Conservation (phyloP, 768 basidiomycete species). For the Rubroboletus satanas region DNA sequence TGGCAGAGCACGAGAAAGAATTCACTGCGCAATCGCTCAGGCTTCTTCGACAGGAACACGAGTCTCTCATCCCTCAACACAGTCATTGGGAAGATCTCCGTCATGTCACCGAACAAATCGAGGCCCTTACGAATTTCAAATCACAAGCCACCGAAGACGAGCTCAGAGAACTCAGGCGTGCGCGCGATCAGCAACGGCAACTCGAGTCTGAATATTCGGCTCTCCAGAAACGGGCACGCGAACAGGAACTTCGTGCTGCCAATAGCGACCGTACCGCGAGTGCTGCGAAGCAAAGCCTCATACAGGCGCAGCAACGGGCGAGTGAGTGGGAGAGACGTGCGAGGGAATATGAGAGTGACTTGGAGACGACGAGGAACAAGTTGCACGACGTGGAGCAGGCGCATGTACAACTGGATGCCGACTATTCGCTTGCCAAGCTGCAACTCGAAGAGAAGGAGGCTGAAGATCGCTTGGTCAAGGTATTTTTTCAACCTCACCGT, state of each 20-base stretch:
- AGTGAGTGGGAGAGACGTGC: constrained; percentile 80
- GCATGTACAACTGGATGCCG: constrained; percentile 63
- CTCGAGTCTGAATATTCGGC: constrained; percentile 65
- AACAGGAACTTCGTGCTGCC: constrained; percentile 58
- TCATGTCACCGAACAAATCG: constrained; percentile 69
- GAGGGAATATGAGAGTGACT: constrained; percentile 61
- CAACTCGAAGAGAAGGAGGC: constrained; percentile 77
- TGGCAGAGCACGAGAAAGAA: constrained; percentile 63
- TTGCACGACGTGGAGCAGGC: constrained; percentile 66
- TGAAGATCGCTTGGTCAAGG: constrained; percentile 64
- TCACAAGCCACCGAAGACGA: constrained; percentile 68
- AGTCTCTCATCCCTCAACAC: constrained; percentile 58
- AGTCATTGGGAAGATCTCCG: constrained; percentile 77
- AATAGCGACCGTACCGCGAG: constrained; percentile 59
- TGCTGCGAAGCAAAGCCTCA: constrained; percentile 58
- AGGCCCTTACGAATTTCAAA: constrained; percentile 57
- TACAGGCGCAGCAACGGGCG: constrained; percentile 72
- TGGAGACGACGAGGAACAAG: constrained; percentile 56
- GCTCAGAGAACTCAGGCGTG: constrained; percentile 60
- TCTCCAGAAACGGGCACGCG: constrained; percentile 70
- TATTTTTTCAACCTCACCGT: constrained; percentile 29
- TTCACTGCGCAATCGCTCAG: constrained; percentile 46
- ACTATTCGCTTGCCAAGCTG: constrained; percentile 60
- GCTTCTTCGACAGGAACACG: constrained; percentile 56
- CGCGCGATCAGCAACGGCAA: constrained; percentile 53